Evolutionary conservation across 495 filamentous ascomycete species (phyloP).

Genomic region (Penicillium ucsense): DNA sequence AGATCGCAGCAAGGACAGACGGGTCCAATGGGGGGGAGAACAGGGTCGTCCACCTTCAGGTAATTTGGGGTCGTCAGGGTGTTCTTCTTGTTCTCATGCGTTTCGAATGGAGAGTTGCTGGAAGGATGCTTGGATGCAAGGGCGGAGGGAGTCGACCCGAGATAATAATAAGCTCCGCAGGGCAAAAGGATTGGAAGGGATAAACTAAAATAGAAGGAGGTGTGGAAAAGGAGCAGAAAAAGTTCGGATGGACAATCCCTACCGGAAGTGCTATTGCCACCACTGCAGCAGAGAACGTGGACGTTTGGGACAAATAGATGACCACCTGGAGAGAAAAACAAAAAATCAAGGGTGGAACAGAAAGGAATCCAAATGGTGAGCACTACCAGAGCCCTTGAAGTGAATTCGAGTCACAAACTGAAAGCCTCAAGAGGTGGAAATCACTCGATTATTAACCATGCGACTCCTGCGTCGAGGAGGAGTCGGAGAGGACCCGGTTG

Average conservation of each 20-base stretch:
- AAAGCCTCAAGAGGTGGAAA: too few species aligned
- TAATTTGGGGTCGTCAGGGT: too few species aligned
- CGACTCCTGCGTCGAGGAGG: not conserved
- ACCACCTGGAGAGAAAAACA: not conserved
- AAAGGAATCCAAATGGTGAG: constrained; percentile 10
- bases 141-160: constrained; percentile 6
- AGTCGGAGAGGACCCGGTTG: constrained; percentile 13
- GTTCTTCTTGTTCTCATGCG: too few species aligned
- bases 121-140: constrained; percentile 22
- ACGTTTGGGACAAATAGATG: too few species aligned
- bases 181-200: constrained; percentile 8
- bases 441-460: too few species aligned
- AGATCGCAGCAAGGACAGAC: constrained; percentile 28
- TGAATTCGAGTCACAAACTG: too few species aligned
- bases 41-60: too few species aligned
- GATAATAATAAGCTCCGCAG: not conserved
- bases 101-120: not conserved
- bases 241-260: too few species aligned
- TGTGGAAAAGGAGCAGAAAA: too few species aligned
- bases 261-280: constrained; percentile 18
- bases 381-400: too few species aligned
- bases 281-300: not conserved
- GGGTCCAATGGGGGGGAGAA: not conserved
- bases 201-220: constrained; percentile 8
- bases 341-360: constrained; percentile 17